Conservation (phyloP, 208 protist species). For the Leishmania braziliensis region DNA sequence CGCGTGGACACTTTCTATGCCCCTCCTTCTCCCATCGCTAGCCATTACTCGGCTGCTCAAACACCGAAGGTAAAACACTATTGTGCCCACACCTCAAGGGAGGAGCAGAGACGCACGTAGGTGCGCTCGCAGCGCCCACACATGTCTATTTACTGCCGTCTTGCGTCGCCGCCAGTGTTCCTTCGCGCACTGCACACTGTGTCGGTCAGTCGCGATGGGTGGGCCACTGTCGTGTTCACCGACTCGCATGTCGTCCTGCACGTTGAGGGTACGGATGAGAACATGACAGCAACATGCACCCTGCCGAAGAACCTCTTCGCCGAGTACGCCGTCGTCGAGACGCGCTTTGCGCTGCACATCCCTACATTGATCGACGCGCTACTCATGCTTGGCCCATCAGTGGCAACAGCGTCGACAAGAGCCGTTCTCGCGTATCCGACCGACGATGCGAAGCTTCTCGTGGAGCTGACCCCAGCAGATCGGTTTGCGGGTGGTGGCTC, state of each 20-base stretch:
- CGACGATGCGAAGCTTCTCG: slow-evolving; percentile 56
- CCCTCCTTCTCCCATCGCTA: not conserved
- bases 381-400: slow-evolving; percentile 55
- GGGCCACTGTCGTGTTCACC: slow-evolving; percentile 71
- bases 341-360: slow-evolving; percentile 65
- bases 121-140: not conserved
- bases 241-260: slow-evolving; percentile 60
- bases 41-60: not conserved
- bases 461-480: slow-evolving; percentile 54
- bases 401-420: slow-evolving; percentile 25
- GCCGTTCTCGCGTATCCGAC: slow-evolving; percentile 59
- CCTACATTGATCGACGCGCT: slow-evolving; percentile 71
- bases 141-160: slow-evolving; percentile 81
- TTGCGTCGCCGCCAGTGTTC: slow-evolving; percentile 53
- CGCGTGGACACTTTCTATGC: not conserved
- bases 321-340: slow-evolving; percentile 71
- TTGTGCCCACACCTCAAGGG: not conserved
- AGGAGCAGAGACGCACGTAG: not conserved
- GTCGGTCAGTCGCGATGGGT: slow-evolving; percentile 58
- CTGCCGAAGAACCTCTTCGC: slow-evolving; percentile 70
- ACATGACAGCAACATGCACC: slow-evolving; percentile 73
- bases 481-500: not conserved
- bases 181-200: slow-evolving; percentile 65
- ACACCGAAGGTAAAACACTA: not conserved
- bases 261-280: slow-evolving; percentile 71